Conservation (phyloP, 2,329 filamentous ascomycete species). For the Neofusicoccum umdonicola region DNA sequence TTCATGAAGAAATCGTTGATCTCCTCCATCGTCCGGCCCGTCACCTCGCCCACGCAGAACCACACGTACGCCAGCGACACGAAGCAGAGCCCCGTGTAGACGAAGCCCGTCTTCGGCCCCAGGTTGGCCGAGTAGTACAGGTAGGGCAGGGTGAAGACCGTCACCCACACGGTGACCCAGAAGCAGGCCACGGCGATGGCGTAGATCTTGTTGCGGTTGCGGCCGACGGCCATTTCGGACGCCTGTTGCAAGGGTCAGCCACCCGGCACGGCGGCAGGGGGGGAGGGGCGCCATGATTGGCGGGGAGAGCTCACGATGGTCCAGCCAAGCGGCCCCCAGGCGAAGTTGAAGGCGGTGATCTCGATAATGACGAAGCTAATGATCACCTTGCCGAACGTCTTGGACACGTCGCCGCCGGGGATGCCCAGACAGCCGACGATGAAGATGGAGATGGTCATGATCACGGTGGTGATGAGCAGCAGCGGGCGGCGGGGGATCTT, state of each 20-base stretch:
- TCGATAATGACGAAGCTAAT: constrained; percentile 45
- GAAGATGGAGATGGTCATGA: constrained; percentile 43
- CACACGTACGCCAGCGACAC: constrained; percentile 12
- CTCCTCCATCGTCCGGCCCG: constrained; percentile 13
- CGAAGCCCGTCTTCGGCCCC: constrained; percentile 13
- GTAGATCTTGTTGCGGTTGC: constrained; percentile 50
- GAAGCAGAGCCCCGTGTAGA: constrained; percentile 16
- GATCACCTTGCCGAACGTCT: constrained; percentile 39
- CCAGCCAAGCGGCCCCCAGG: constrained; percentile 43
- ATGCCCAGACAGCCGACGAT: constrained; percentile 45
- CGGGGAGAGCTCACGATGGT: constrained; percentile 31
- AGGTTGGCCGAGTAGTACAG: constrained; percentile 11
- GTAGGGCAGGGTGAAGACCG: constrained; percentile 13
- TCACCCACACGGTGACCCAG: constrained; percentile 27
- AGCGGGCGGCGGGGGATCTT: constrained; percentile 40
- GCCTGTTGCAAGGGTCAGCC: constrained; percentile 18
- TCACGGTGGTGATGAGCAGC: constrained; percentile 38
- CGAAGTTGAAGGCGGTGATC: constrained; percentile 48
- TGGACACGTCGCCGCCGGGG: constrained; percentile 26
- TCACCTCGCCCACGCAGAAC: constrained; percentile 13
- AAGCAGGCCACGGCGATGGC: constrained; percentile 44
- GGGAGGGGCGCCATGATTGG: too few relatives aligned
- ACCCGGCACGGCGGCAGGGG: constrained; percentile 17
- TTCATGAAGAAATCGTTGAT: constrained; percentile 24
- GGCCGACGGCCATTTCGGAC: constrained; percentile 49